These are phyloP conservation scores for Cutaneotrichosporon sp. DNA, from an alignment of 1,284 basidiomycete species.

Conservation along the genomic window DNA sequence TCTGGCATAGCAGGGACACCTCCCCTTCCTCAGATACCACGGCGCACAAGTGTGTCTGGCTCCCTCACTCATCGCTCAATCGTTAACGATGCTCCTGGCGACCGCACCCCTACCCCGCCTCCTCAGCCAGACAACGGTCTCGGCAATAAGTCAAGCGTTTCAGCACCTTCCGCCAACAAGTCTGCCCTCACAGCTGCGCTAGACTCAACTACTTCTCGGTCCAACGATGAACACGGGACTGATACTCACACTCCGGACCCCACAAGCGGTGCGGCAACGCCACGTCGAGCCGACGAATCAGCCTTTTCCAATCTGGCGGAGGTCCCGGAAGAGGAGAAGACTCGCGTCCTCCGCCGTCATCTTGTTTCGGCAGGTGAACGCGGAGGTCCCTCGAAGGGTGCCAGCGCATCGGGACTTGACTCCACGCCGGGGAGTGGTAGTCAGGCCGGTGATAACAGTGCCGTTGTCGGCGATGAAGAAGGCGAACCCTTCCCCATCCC, in stretches of 20 bases:
- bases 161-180: background rate
- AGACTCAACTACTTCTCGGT: background rate
- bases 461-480: constrained; percentile 24
- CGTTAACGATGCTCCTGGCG: background rate
- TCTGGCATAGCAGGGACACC: constrained; percentile 10
- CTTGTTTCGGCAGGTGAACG: constrained; percentile 71
- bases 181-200: constrained; percentile 12
- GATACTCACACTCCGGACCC: background rate
- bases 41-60: background rate
- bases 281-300: constrained; percentile 24
- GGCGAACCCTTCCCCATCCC: constrained; percentile 74
- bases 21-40: constrained; percentile 12
- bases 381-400: constrained; percentile 20
- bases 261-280: constrained; percentile 5
- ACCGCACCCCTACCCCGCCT: background rate
- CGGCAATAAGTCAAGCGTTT: constrained; percentile 7
- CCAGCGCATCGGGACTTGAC: constrained; percentile 8
- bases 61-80: constrained; percentile 4
- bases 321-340: constrained; percentile 69
- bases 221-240: background rate
- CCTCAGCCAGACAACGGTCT: constrained; percentile 2
- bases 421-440: constrained; percentile 2
- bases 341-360: constrained; percentile 69
- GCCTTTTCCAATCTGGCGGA: constrained; percentile 40
- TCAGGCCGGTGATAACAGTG: constrained; percentile 17